Conservation (phyloP, 225 moss, liverwort and hornwort species). For the Pleurozium schreberi region DNA sequence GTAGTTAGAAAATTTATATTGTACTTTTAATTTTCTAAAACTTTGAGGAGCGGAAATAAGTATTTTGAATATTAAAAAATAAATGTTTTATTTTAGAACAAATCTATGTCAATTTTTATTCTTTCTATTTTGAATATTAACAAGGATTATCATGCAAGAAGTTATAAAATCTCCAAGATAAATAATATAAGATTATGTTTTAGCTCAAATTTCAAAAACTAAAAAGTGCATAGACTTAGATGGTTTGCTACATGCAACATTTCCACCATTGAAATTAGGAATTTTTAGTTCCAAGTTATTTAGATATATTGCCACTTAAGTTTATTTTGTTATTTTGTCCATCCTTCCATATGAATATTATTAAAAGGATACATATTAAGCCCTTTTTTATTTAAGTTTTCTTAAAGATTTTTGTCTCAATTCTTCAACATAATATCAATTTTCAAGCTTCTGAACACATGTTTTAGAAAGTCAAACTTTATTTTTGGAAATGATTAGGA, state of each 20-base stretch:
- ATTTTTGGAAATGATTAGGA: neutral
- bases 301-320: neutral
- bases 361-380: neutral
- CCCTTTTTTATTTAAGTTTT: neutral
- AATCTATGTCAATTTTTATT: neutral
- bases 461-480: neutral
- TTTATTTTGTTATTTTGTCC: neutral
- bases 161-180: neutral
- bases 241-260: neutral
- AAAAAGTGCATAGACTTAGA: neutral
- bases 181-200: neutral
- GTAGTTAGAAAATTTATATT: neutral
- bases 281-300: neutral
- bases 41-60: fast-evolving
- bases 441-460: neutral
- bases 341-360: neutral
- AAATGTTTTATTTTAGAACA: neutral
- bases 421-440: neutral
- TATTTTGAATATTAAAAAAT: neutral
- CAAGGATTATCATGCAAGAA: neutral
- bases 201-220: neutral
- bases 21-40: neutral
- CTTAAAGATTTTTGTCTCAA: neutral
- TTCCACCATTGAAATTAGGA: neutral
- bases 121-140: neutral